These are phyloP conservation scores for Lachancea mirantina DNA, from an alignment of 805 yeast genomes.

Conservation along the genomic window DNA sequence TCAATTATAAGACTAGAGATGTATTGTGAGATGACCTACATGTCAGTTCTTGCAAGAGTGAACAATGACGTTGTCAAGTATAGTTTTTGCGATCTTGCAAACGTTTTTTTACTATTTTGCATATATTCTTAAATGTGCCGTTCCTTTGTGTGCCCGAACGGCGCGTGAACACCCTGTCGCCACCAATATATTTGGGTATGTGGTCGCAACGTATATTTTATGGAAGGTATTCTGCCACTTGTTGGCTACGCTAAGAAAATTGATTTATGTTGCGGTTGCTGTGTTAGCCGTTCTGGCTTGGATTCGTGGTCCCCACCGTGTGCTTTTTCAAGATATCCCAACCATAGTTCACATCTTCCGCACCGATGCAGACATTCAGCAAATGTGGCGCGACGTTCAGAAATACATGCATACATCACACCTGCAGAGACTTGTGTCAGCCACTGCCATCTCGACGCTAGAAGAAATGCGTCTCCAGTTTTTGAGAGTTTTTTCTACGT, in stretches of 20 bases:
- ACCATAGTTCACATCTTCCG: conserved; percentile 1
- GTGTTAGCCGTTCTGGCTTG: conserved; percentile 24
- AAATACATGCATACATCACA: neutral
- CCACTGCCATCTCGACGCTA: neutral
- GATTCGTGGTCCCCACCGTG: conserved; percentile 25
- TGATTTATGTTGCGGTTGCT: conserved; percentile 15
- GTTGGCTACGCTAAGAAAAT: conserved; percentile 22
- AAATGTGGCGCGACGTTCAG: conserved; percentile 1
- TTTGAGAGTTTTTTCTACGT: conserved; percentile 1
- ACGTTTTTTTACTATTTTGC: no score
- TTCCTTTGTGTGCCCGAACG: conserved; percentile 17
- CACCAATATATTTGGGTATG: conserved; percentile 17
- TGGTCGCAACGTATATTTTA: conserved; percentile 17
- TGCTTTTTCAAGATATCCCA: conserved; percentile 6
- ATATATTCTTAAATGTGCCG: conserved; percentile 2
- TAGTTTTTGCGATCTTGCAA: no score
- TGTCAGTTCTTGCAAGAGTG: no score
- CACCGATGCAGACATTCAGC: conserved; percentile 2
- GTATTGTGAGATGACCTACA: no score
- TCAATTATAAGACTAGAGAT: no score
- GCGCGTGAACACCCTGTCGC: conserved; percentile 29
- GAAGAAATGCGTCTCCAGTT: conserved; percentile 2
- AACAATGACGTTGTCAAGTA: no score
- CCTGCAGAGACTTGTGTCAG: neutral
- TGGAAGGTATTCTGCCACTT: conserved; percentile 29